phyloP scores from a whole-genome alignment of 768 basidiomycete species.

The Podaxis sp. region DNA sequence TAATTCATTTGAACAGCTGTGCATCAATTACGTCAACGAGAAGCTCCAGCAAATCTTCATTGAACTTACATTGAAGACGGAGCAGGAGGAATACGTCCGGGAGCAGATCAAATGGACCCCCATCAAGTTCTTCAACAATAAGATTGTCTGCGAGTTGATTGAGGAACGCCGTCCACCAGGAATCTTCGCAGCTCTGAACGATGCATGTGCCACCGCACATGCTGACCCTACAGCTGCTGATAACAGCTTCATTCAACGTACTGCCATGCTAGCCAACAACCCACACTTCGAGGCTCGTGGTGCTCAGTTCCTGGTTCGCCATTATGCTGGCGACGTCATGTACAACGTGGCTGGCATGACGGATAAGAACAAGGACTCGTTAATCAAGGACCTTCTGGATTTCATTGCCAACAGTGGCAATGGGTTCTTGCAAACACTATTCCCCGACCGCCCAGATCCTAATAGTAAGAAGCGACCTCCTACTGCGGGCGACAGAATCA shows the following conservation, averaged over 20 bases:
- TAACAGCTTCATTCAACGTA: conserved; percentile 92
- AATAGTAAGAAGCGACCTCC: conserved; percentile 98
- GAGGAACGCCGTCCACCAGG: conserved; percentile 96
- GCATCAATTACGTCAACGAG: conserved; percentile 99
- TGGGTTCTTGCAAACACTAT: conserved; percentile 80
- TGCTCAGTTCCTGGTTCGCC: conserved; percentile 88
- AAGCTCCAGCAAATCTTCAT: conserved; percentile 99
- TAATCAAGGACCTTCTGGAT: conserved; percentile 93
- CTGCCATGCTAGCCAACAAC: conserved; percentile 75
- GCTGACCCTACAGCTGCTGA: conserved; percentile 96
- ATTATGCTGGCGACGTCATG: conserved; percentile 98
- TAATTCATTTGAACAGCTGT: conserved; percentile 95
- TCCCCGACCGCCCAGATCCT: conserved; percentile 93
- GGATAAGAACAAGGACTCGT: conserved; percentile 98
- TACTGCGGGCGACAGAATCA: conserved; percentile 97
- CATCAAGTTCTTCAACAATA: conserved; percentile 98
- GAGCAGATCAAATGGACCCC: conserved; percentile 99
- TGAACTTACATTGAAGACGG: conserved; percentile 96
- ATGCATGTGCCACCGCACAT: conserved; percentile 98
- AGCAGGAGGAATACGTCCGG: conserved; percentile 98
- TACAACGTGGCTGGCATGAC: conserved; percentile 99
- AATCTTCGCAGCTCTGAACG: conserved; percentile 96
- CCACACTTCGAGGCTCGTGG: conserved; percentile 95
- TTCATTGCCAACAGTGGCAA: conserved; percentile 78
- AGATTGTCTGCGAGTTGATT: conserved; percentile 96